Evolutionary conservation across 2,329 filamentous ascomycete genomes (phyloP).

Genomic region (Cytospora chrysosperma): DNA sequence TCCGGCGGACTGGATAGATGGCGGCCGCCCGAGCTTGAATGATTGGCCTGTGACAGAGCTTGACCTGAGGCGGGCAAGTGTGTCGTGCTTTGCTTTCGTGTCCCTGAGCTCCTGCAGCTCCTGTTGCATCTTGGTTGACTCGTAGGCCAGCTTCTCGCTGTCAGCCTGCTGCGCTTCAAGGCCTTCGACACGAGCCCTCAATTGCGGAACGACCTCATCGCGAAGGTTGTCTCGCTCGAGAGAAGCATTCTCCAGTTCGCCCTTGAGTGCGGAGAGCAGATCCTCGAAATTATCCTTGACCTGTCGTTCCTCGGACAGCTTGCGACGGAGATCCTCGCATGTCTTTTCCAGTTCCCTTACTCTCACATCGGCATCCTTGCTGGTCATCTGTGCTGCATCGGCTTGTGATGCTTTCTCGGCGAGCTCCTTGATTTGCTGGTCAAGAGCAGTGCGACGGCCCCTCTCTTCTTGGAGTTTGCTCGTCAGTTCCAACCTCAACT

Average conservation of each 20-base stretch:
- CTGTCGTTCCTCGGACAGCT: slow-evolving; percentile 79
- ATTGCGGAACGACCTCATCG: slow-evolving; percentile 80
- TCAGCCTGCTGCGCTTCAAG: slow-evolving; percentile 73
- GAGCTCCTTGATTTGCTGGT: slow-evolving; percentile 79
- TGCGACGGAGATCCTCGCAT: slow-evolving; percentile 79
- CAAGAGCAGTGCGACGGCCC: slow-evolving; percentile 69
- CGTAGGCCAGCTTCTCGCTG: slow-evolving; percentile 71
- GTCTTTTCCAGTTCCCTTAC: slow-evolving; percentile 76
- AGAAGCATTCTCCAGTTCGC: slow-evolving; percentile 76
- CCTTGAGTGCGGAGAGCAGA: slow-evolving; percentile 77
- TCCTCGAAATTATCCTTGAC: slow-evolving; percentile 94
- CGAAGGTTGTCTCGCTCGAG: slow-evolving; percentile 91
- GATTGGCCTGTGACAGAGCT: slow-evolving; percentile 38
- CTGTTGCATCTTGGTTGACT: slow-evolving; percentile 82
- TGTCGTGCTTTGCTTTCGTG: slow-evolving; percentile 36
- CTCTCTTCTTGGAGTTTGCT: slow-evolving; percentile 87
- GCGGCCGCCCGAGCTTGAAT: slow-evolving; percentile 31
- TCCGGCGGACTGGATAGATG: slow-evolving; percentile 33
- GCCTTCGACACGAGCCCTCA: slow-evolving; percentile 73
- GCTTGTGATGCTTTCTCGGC: slow-evolving; percentile 73
- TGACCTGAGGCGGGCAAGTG: slow-evolving; percentile 39
- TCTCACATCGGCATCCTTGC: slow-evolving; percentile 56
- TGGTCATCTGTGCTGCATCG: slow-evolving; percentile 54
- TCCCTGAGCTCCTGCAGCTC: slow-evolving; percentile 70
- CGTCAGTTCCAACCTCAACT: slow-evolving; percentile 79